phyloP scores from a whole-genome alignment of 257 asterid genomes.

The Coffea eugenioides region DNA sequence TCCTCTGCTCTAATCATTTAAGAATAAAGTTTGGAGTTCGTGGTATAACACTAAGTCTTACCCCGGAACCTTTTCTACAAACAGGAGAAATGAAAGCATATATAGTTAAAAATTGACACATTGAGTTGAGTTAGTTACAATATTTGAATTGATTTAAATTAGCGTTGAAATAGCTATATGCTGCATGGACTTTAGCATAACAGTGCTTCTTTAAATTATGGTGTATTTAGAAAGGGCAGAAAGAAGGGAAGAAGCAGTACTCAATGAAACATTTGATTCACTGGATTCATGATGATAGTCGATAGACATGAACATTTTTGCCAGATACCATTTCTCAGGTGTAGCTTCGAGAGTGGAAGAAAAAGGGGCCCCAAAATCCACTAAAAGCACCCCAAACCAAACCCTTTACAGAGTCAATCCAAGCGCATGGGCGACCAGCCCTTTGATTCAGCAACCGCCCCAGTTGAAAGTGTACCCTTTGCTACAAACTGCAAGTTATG shows the following conservation, averaged over 20 bases:
- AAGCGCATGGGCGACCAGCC: slow-evolving; percentile 13
- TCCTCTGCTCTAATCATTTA: neutral
- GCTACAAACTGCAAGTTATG: neutral
- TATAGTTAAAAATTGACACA: neutral
- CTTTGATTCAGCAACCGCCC: slow-evolving; percentile 12
- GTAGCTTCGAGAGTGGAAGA: slow-evolving; percentile 11
- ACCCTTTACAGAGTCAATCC: neutral
- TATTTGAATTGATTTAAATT: neutral
- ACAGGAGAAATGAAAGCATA: neutral
- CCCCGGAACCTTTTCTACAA: neutral
- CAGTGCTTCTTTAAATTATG: neutral
- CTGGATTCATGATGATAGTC: slow-evolving; percentile 13
- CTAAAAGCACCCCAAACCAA: neutral
- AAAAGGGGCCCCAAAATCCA: slow-evolving; percentile 18
- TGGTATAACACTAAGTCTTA: neutral
- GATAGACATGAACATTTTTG: neutral
- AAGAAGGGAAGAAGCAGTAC: neutral
- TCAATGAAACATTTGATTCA: slow-evolving; percentile 3
- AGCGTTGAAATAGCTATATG: neutral
- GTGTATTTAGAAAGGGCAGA: neutral
- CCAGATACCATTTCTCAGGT: neutral
- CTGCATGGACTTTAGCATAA: neutral
- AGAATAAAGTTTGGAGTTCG: neutral
- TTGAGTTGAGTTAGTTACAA: neutral
- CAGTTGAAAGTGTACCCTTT: neutral